Conservation (phyloP, 805 yeast genomes). For the Debaryomyces prosopidis region DNA sequence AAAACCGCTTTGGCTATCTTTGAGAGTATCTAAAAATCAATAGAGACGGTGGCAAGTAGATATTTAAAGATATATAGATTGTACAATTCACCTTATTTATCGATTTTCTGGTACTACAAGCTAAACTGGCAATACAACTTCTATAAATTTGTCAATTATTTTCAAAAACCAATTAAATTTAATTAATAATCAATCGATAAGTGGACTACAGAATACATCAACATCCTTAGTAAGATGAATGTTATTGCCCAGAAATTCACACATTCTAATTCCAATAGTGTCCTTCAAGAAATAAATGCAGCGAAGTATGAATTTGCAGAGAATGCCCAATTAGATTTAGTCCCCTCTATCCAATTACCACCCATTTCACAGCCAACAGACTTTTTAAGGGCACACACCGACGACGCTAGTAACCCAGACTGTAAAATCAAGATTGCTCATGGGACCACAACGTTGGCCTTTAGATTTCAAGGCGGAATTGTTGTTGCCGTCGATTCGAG, state of each 20-base stretch:
- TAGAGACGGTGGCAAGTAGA: neutral
- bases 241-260: constrained; percentile 39
- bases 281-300: constrained; percentile 27
- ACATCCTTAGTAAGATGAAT: constrained; percentile 28
- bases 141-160: neutral
- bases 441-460: constrained; percentile 98
- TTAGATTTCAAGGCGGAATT: constrained; percentile 94
- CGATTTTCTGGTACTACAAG: neutral
- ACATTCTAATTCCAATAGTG: constrained; percentile 26
- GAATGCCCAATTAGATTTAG: constrained; percentile 33
- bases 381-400: constrained; percentile 96
- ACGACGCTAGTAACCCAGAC: constrained; percentile 88
- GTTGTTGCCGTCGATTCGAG: constrained; percentile 96
- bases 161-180: neutral
- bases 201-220: neutral
- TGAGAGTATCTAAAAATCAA: neutral
- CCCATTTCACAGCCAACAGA: constrained; percentile 88
- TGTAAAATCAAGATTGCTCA: constrained; percentile 96
- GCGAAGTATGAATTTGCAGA: constrained; percentile 21
- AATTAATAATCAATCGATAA: too few species aligned
- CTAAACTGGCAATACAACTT: too few species aligned
- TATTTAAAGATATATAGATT: neutral
- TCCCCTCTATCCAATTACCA: constrained; percentile 72
- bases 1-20: neutral
- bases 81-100: neutral